These are phyloP conservation scores for Theobroma grandiflorum DNA, from an alignment of 441 rosid genomes.

Conservation along the genomic window DNA sequence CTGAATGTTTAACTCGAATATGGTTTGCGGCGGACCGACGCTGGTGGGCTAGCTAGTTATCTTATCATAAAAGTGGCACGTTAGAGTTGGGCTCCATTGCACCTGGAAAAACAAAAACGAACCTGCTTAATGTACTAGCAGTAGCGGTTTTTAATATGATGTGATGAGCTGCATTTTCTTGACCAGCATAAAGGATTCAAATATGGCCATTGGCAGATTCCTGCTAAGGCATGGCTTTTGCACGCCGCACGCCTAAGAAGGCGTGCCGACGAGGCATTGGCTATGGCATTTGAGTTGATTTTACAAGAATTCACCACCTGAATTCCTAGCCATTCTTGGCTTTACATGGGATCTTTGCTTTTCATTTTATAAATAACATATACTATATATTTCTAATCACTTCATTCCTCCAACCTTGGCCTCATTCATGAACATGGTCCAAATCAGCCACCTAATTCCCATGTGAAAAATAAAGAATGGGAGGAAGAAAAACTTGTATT, in stretches of 20 bases:
- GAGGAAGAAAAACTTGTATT: background rate
- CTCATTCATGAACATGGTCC: background rate
- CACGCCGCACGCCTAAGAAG: constrained; percentile 20
- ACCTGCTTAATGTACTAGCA: background rate
- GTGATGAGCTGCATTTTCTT: background rate
- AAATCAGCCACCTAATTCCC: constrained; percentile 1
- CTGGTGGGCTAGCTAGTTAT: constrained; percentile 20
- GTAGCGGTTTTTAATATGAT: background rate
- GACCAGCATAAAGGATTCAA: background rate
- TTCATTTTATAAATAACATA: background rate
- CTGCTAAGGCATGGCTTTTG: constrained; percentile 9
- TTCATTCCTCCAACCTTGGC: background rate
- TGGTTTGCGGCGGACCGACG: constrained; percentile 47
- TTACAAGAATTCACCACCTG: background rate
- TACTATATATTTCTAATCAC: background rate
- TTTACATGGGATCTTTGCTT: background rate
- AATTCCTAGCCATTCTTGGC: background rate
- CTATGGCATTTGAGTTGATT: background rate
- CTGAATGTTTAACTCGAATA: constrained; percentile 24
- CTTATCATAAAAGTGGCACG: background rate
- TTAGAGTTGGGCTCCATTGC: constrained; percentile 18
- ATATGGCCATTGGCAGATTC: background rate
- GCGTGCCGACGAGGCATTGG: background rate
- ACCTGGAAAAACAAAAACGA: background rate
- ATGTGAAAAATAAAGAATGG: background rate